Percentiles rank a stretch among this genome's conserved stretches.
Conservation (phyloP, 1,284 basidiomycete genomes). For the Leccinum pachyderme region DNA sequence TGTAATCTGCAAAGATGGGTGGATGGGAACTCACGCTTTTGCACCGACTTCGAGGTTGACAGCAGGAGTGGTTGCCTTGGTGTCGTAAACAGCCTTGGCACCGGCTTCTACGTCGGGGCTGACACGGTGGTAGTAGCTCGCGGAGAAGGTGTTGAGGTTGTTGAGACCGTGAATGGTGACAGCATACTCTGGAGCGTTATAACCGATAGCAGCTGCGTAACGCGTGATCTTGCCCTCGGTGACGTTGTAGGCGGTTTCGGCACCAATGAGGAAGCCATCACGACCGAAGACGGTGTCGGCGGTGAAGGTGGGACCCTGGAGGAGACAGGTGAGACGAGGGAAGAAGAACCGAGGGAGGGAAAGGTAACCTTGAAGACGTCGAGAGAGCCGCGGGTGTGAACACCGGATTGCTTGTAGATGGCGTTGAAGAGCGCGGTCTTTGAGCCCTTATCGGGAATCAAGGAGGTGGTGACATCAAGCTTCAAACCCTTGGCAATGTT, state of each 20-base stretch:
- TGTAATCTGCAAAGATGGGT: neutral
- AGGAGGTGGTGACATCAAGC: constrained; percentile 84
- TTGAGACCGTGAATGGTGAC: constrained; percentile 93
- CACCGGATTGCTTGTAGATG: constrained; percentile 94
- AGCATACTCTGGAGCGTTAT: constrained; percentile 96
- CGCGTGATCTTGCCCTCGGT: constrained; percentile 89
- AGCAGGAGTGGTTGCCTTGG: constrained; percentile 84
- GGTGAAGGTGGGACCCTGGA: constrained; percentile 92
- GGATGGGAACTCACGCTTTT: constrained; percentile 70
- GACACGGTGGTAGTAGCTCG: constrained; percentile 99
- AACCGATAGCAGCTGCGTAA: constrained; percentile 92
- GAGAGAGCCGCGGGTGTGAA: constrained; percentile 90
- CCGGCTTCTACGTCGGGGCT: constrained; percentile 94
- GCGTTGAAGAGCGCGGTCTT: constrained; percentile 84
- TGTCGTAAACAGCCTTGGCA: constrained; percentile 96
- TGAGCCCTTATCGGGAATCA: constrained; percentile 82
- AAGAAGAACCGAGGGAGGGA: constrained; percentile 4
- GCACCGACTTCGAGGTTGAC: constrained; percentile 95
- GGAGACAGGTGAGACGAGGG: constrained; percentile 4
- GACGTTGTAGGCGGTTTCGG: constrained; percentile 96
- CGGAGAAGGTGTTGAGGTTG: constrained; percentile 93
- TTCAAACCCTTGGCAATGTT: constrained; percentile 98
- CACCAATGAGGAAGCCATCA: constrained; percentile 97
- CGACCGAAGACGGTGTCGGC: constrained; percentile 94
- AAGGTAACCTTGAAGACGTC: constrained; percentile 89